phyloP scores from a whole-genome alignment of 768 basidiomycete species.

The Saitozyma sp. region DNA sequence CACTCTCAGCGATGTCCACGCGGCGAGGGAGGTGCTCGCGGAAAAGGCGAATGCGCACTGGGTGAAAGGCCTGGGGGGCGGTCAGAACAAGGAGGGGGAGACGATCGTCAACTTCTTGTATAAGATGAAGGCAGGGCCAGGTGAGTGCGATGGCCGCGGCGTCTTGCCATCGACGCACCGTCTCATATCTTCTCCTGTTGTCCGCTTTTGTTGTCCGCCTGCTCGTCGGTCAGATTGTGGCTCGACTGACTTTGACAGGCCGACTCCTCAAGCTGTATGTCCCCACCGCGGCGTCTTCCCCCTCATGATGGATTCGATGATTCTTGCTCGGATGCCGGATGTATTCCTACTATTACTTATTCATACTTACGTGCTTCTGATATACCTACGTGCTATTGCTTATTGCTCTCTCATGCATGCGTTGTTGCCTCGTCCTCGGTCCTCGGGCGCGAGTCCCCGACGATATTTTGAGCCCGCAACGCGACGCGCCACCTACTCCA shows the following conservation, averaged over 20 bases:
- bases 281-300: too few species aligned
- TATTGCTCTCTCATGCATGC: too few species aligned
- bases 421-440: too few species aligned
- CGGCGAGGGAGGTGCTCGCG: constrained; percentile 40
- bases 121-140: constrained; percentile 45
- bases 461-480: too few species aligned
- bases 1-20: constrained; percentile 39
- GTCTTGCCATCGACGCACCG: neutral
- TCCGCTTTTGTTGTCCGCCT: neutral
- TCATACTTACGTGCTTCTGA: too few species aligned
- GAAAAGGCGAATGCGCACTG: constrained; percentile 48
- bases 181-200: neutral
- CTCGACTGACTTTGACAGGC: neutral
- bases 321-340: too few species aligned
- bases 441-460: too few species aligned
- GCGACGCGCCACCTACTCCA: too few species aligned
- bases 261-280: neutral
- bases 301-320: too few species aligned
- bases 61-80: constrained; percentile 45
- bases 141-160: constrained; percentile 22
- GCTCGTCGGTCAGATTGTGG: neutral
- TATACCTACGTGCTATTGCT: too few species aligned
- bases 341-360: too few species aligned
- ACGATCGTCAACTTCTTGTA: constrained; percentile 49
- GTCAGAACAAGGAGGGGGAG: constrained; percentile 47